Percentiles rank a stretch among this genome's conserved stretches.
These are phyloP conservation scores for Geotrichum phurueaensis DNA, from an alignment of 1,139 yeast species.

Conservation along the genomic window DNA sequence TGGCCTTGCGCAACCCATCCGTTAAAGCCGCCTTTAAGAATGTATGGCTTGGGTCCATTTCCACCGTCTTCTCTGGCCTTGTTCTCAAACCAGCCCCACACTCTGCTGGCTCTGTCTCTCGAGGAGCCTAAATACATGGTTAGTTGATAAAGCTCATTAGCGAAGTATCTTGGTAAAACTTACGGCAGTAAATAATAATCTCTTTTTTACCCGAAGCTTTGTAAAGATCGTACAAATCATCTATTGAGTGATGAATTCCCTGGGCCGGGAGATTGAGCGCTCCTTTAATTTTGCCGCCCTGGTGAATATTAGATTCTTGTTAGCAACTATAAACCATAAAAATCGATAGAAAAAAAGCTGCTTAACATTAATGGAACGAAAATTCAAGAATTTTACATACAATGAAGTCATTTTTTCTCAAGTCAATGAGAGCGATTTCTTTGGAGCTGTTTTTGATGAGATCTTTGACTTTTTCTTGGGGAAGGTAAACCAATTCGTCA, in stretches of 20 bases:
- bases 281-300: slow-evolving; percentile 26
- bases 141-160: not conserved
- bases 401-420: slow-evolving; percentile 25
- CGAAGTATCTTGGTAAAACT: not conserved
- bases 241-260: slow-evolving; percentile 23
- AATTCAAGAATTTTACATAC: not conserved
- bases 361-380: not conserved
- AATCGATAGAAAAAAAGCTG: no score
- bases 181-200: slow-evolving; percentile 23
- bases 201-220: slow-evolving; percentile 23
- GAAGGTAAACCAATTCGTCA: slow-evolving; percentile 19
- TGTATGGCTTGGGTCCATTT: slow-evolving; percentile 19
- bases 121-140: slow-evolving; percentile 18
- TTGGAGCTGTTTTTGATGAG: slow-evolving; percentile 16
- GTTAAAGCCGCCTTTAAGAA: slow-evolving; percentile 26
- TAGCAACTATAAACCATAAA: not conserved
- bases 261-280: slow-evolving; percentile 29
- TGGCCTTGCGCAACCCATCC: slow-evolving; percentile 26
- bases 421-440: slow-evolving; percentile 24
- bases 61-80: slow-evolving; percentile 19
- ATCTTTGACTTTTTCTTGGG: slow-evolving; percentile 21
- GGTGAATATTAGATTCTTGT: not conserved
- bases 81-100: slow-evolving; percentile 27
- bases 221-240: slow-evolving; percentile 23
- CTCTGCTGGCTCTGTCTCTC: slow-evolving; percentile 25